phyloP scores from a whole-genome alignment of 202 grass and related monocot genomes.

The Carex arenaria region DNA sequence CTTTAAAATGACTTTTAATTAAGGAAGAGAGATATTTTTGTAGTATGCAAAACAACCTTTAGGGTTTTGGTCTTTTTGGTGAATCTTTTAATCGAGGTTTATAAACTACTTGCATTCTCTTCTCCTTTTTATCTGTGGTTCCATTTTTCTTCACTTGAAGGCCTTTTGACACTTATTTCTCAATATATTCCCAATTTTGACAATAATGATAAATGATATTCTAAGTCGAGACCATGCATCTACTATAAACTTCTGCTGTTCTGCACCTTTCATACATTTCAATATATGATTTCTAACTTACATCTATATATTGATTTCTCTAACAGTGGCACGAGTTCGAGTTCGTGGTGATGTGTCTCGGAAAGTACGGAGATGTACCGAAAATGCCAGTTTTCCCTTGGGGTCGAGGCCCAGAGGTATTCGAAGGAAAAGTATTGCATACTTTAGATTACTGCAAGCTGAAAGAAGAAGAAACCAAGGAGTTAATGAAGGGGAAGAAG shows the following conservation, averaged over 20 bases:
- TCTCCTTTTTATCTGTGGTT: neutral
- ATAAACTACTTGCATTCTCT: neutral
- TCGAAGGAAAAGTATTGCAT: constrained; percentile 76
- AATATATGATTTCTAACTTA: neutral
- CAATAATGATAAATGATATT: neutral
- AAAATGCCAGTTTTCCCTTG: constrained; percentile 56
- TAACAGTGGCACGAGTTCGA: constrained; percentile 67
- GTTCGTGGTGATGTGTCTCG: constrained; percentile 94
- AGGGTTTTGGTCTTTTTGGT: constrained; percentile 9
- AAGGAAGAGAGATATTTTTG: neutral
- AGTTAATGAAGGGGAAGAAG: constrained; percentile 86
- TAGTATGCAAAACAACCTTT: neutral
- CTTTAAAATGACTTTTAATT: neutral
- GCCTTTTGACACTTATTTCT: no score
- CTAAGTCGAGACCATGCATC: neutral
- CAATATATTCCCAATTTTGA: neutral
- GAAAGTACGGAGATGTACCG: constrained; percentile 85
- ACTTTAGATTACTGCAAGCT: constrained; percentile 93
- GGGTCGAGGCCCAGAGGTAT: constrained; percentile 63
- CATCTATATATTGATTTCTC: neutral
- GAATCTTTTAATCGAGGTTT: neutral
- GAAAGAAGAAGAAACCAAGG: constrained; percentile 38
- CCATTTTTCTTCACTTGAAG: neutral
- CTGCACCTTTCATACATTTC: neutral
- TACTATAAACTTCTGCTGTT: neutral